phyloP scores from a whole-genome alignment of 805 yeast species.

The Dipodascopsis uninucleata region DNA sequence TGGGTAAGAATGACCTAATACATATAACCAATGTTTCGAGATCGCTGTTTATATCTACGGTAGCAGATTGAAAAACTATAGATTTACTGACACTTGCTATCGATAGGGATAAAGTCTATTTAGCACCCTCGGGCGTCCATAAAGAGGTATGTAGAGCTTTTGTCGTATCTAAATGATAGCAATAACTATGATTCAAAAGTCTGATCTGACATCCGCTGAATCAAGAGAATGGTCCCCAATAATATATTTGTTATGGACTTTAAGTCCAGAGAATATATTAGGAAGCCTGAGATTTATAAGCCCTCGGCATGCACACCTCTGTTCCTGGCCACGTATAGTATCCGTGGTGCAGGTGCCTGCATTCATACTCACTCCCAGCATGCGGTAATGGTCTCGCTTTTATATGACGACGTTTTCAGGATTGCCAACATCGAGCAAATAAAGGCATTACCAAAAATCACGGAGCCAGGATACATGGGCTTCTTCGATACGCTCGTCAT shows the following conservation, averaged over 20 bases:
- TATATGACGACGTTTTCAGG: slow-evolving; percentile 66
- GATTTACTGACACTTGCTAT: background rate
- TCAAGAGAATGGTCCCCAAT: slow-evolving; percentile 62
- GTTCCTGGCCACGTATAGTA: slow-evolving; percentile 65
- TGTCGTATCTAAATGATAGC: background rate
- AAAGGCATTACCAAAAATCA: slow-evolving; percentile 72
- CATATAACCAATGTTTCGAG: too few relatives aligned
- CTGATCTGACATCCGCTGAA: too few relatives aligned
- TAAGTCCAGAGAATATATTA: slow-evolving; percentile 49
- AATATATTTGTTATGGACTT: slow-evolving; percentile 75
- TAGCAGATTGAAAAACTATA: too few relatives aligned
- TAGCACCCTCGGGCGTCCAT: slow-evolving; percentile 96
- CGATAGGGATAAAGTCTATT: slow-evolving; percentile 50
- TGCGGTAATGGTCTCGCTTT: slow-evolving; percentile 75
- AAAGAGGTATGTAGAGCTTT: slow-evolving; percentile 52
- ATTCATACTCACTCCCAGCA: slow-evolving; percentile 89
- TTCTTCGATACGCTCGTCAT: slow-evolving; percentile 72
- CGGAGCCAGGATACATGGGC: slow-evolving; percentile 63
- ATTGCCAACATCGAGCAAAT: slow-evolving; percentile 86
- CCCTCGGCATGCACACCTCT: slow-evolving; percentile 95
- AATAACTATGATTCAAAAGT: background rate
- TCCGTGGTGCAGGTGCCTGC: slow-evolving; percentile 81
- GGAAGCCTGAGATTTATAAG: slow-evolving; percentile 63
- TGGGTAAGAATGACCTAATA: slow-evolving; percentile 30
- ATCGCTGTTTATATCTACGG: too few relatives aligned